Percentiles rank a stretch among this genome's conserved stretches.
phyloP scores from a whole-genome alignment of 2,329 filamentous ascomycete species.

The Ophiostoma sp. region DNA sequence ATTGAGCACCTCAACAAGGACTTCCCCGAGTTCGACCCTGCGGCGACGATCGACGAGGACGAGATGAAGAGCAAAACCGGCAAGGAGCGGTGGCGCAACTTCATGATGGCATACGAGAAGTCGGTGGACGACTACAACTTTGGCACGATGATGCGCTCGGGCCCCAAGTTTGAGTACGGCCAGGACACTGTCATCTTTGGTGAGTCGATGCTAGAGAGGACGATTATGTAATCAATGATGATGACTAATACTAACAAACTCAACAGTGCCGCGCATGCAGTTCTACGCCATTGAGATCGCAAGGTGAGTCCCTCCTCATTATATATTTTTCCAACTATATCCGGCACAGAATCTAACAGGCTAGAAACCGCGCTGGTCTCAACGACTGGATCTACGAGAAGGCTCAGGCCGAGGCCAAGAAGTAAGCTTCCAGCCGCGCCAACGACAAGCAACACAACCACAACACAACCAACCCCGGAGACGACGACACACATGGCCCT shows the following conservation, averaged over 20 bases:
- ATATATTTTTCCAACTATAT: background rate
- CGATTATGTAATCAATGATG: background rate
- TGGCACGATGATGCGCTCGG: conserved; percentile 82
- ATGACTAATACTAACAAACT: conserved; percentile 21
- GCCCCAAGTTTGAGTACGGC: conserved; percentile 76
- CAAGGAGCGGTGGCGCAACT: conserved; percentile 92
- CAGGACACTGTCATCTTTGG: conserved; percentile 89
- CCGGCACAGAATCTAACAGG: conserved; percentile 48
- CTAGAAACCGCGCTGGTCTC: conserved; percentile 76
- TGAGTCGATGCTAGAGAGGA: conserved; percentile 37
- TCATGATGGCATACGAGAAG: conserved; percentile 91
- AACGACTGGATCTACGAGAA: conserved; percentile 98
- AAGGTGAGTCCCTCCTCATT: conserved; percentile 30
- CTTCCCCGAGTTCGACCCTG: conserved; percentile 89
- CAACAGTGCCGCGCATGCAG: conserved; percentile 50
- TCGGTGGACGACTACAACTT: conserved; percentile 98
- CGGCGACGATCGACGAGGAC: conserved; percentile 76
- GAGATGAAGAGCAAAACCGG: conserved; percentile 96
- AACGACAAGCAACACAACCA: background rate
- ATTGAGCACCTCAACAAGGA: conserved; percentile 78
- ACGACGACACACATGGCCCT: background rate
- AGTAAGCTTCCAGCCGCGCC: conserved; percentile 14
- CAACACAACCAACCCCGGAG: background rate
- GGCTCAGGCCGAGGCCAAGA: conserved; percentile 51
- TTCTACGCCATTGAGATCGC: conserved; percentile 53